Conservation (phyloP, 176 grass and related monocot species). For the Leersia perrieri region DNA sequence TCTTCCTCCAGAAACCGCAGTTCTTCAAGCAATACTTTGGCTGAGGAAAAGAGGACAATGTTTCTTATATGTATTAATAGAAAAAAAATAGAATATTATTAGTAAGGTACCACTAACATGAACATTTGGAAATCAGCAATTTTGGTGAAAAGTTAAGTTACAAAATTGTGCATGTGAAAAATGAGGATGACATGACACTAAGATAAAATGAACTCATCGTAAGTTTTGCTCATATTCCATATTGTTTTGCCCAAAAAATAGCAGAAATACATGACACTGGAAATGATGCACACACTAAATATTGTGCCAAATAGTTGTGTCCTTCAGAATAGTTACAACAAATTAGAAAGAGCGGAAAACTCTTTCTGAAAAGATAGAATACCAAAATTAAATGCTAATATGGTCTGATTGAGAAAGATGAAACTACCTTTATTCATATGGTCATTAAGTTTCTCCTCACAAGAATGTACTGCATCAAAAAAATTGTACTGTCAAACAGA, state of each 20-base stretch:
- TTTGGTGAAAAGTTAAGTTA: neutral
- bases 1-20: constrained; percentile 35
- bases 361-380: neutral
- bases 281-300: neutral
- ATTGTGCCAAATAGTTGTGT: neutral
- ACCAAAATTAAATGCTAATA: neutral
- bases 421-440: constrained; percentile 20
- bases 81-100: neutral
- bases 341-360: neutral
- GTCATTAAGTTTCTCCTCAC: neutral
- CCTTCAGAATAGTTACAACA: neutral
- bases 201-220: neutral
- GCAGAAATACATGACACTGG: neutral
- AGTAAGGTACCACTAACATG: neutral
- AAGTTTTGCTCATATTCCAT: neutral
- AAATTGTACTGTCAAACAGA: neutral
- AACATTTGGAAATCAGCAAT: neutral
- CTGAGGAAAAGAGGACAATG: constrained; percentile 22
- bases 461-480: constrained; percentile 20
- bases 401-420: neutral
- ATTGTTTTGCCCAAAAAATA: neutral
- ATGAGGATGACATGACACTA: neutral
- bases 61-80: neutral
- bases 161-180: neutral
- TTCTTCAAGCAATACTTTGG: constrained; percentile 45